Conservation (phyloP, 2,329 filamentous ascomycete genomes). For the Raffaelea ambrosiae region DNA sequence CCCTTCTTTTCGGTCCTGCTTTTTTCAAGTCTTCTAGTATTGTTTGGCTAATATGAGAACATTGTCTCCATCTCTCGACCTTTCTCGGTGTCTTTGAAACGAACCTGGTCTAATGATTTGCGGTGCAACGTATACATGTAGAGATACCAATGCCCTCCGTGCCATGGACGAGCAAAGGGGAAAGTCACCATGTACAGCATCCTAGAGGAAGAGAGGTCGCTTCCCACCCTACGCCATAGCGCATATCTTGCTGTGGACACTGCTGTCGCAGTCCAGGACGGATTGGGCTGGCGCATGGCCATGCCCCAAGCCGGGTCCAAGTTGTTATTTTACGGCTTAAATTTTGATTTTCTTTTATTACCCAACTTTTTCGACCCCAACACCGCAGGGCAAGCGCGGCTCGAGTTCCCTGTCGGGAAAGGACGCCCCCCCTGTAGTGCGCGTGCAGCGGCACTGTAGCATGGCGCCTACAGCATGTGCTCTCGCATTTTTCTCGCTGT, state of each 20-base stretch:
- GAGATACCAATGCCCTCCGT: neutral
- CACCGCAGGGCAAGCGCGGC: too few species aligned
- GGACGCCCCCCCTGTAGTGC: too few species aligned
- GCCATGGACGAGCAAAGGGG: too few species aligned
- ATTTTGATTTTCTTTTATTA: neutral
- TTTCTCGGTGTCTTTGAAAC: neutral
- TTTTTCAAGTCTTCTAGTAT: too few species aligned
- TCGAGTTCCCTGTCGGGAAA: too few species aligned
- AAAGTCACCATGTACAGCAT: neutral
- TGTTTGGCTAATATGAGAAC: too few species aligned
- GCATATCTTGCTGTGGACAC: too few species aligned
- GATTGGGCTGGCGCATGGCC: neutral
- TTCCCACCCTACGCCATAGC: too few species aligned
- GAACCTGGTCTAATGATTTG: neutral
- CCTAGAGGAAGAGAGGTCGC: neutral
- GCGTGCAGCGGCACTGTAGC: too few species aligned
- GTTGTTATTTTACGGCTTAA: neutral
- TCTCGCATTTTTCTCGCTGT: too few species aligned
- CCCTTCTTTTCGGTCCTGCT: neutral
- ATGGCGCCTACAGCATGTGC: too few species aligned
- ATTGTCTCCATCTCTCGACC: neutral
- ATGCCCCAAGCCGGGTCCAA: neutral
- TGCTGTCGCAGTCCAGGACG: neutral
- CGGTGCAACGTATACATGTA: slow-evolving; percentile 2
- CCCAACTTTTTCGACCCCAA: too few species aligned